Evolutionary conservation across 306 rosid genomes (phyloP).

Genomic region (Sesbania bispinosa): DNA sequence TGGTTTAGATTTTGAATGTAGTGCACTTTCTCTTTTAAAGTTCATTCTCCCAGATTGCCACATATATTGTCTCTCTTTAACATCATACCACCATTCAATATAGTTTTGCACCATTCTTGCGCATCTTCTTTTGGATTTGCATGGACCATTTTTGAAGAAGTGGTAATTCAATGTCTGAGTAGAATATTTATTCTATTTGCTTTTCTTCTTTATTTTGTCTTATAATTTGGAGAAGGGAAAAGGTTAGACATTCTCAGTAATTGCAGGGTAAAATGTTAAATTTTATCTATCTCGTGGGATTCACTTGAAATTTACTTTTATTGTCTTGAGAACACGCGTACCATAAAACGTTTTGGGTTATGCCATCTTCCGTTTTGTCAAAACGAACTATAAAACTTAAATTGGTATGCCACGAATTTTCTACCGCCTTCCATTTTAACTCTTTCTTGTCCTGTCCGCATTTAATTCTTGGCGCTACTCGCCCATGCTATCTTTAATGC

Average conservation of each 20-base stretch:
- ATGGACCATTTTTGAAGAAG: not conserved
- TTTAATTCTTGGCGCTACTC: not conserved
- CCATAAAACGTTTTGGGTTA: not conserved
- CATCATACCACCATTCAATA: not conserved
- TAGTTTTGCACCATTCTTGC: not conserved
- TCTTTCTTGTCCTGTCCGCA: not conserved
- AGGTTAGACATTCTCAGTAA: not conserved
- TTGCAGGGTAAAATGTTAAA: not conserved
- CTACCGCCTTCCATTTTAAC: not conserved
- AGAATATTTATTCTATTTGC: not conserved
- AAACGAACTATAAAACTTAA: conserved; percentile 4
- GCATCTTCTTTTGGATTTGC: conserved; percentile 8
- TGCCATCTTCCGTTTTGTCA: not conserved
- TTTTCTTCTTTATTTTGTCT: not conserved
- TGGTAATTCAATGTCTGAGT: not conserved
- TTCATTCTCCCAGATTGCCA: not conserved
- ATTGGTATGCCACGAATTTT: not conserved
- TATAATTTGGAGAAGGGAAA: not conserved
- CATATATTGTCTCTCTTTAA: not conserved
- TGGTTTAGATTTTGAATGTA: conserved; percentile 9
- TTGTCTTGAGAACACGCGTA: not conserved
- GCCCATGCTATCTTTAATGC: not conserved
- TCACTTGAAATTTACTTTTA: not conserved
- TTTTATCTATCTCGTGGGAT: not conserved
- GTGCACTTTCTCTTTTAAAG: not conserved